Evolutionary conservation across 345 rosid species (phyloP), one percentile per base, ranked within the genome.

Genomic region (Syzygium aromaticum): DNA sequence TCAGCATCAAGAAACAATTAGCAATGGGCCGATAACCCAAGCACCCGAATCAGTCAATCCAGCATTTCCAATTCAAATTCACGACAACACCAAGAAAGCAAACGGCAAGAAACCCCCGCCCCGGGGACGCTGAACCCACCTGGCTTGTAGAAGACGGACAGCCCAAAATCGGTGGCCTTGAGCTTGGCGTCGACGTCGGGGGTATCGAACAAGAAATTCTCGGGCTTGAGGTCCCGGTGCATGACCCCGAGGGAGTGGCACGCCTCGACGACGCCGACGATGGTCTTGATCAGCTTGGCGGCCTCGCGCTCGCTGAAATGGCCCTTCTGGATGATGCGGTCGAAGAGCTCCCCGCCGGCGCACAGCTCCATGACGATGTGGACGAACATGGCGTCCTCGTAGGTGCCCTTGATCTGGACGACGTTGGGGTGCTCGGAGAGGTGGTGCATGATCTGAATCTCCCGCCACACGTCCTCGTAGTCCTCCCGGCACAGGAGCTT

Each of bases 381-480:
- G 43, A 98, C 99, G 67, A 96, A 97, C 73, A 96, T 94, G 38
- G 94, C 90, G 87, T 97, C 99, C 90, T 97, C 99, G 49, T 95
- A 97, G 7, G 99, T 96, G 28, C 95, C 99, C 88, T 94, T 94
- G 90, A 97, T 96, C 88, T 87, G 94, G 38, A 97, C 99, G 11
- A 97, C 99, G 84, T 94, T 93, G 14, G 89, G 94, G 86, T 97
- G 98, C 87, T 94, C 99, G 2, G 99, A 95, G 33, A 97, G 89
- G 84, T 97, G 99, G 86, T 97, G 99, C 99, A 97, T 97, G 94
- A 97, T 97, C 96, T 97, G 99, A 91, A 97, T 96, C 95, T 97
- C 99, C 33, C 98, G 84, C 98, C 99, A 95, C 1, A 97, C 99
- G 82, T 97, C 99, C 52, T 97, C 99, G 86, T 94, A 97, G 86